Evolutionary conservation across 2,329 filamentous ascomycete species (phyloP).

Genomic region (Orbilia ellipsospora): DNA sequence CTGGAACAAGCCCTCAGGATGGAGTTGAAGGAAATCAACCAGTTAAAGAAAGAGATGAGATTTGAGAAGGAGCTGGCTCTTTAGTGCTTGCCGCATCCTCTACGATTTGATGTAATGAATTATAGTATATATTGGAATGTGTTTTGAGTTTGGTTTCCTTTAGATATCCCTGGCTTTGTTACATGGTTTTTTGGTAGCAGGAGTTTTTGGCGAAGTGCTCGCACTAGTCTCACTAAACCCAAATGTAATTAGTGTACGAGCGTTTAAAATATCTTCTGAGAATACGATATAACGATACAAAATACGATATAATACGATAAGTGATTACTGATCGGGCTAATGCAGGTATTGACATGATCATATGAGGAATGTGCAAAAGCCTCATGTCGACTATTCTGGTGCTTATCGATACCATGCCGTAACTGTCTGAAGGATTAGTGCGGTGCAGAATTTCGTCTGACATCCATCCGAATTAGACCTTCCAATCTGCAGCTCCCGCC

Average conservation of each 20-base stretch:
- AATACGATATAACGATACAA: too few relatives aligned
- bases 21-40: conserved; percentile 49
- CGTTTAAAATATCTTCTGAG: too few relatives aligned
- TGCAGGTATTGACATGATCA: too few relatives aligned
- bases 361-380: too few relatives aligned
- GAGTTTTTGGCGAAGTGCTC: conserved; percentile 8
- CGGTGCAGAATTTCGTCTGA: neutral
- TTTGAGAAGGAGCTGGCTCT: conserved; percentile 25
- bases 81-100: neutral
- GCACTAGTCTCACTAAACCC: neutral
- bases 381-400: too few relatives aligned
- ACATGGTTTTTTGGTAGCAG: conserved; percentile 1
- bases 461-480: neutral
- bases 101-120: conserved; percentile 5
- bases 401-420: too few relatives aligned
- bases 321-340: too few relatives aligned
- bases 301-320: too few relatives aligned
- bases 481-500: neutral
- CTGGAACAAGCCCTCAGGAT: conserved; percentile 45
- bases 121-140: neutral
- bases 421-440: too few relatives aligned
- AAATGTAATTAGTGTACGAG: too few relatives aligned
- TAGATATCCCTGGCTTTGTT: conserved; percentile 19
- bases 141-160: neutral
- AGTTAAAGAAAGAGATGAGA: conserved; percentile 43